Conservation (phyloP, 2,329 filamentous ascomycete species). For the Sporothrix protearum region DNA sequence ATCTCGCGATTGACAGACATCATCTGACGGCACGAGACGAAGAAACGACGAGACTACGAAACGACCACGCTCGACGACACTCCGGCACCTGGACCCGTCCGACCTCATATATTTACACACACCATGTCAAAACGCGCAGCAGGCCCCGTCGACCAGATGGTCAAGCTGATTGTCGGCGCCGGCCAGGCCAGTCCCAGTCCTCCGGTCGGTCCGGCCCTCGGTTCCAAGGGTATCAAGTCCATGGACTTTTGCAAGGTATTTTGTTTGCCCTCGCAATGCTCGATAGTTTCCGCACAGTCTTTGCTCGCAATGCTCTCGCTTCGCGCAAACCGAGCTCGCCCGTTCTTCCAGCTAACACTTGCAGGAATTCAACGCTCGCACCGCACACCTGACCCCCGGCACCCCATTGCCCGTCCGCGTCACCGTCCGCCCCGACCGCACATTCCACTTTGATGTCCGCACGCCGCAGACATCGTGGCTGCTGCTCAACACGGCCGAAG, state of each 20-base stretch:
- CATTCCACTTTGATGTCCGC: constrained; percentile 88
- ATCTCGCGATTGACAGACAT: not conserved
- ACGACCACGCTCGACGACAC: not conserved
- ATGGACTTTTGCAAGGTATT: constrained; percentile 99
- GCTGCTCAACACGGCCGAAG: constrained; percentile 76
- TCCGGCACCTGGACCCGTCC: not conserved
- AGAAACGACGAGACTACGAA: too few species aligned
- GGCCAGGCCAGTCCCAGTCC: constrained; percentile 93
- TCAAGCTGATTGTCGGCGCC: constrained; percentile 96
- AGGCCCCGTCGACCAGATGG: constrained; percentile 63
- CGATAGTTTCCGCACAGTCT: not conserved
- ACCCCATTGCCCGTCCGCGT: constrained; percentile 89
- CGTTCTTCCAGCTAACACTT: constrained; percentile 4
- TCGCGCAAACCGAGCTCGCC: not conserved
- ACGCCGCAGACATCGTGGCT: constrained; percentile 93
- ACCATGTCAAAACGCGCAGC: constrained; percentile 52
- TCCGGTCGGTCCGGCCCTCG: constrained; percentile 91
- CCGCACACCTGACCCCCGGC: constrained; percentile 74
- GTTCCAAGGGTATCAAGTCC: constrained; percentile 96
- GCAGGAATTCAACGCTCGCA: constrained; percentile 96
- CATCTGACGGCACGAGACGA: not conserved
- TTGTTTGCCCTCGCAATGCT: not conserved
- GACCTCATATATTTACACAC: not conserved
- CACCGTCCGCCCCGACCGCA: constrained; percentile 85
- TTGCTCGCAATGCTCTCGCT: not conserved